Percentiles rank a stretch among this genome's conserved stretches.
These are phyloP conservation scores for Saposhnikovia divaricata DNA, from an alignment of 129 eudicot genomes.

Conservation along the genomic window DNA sequence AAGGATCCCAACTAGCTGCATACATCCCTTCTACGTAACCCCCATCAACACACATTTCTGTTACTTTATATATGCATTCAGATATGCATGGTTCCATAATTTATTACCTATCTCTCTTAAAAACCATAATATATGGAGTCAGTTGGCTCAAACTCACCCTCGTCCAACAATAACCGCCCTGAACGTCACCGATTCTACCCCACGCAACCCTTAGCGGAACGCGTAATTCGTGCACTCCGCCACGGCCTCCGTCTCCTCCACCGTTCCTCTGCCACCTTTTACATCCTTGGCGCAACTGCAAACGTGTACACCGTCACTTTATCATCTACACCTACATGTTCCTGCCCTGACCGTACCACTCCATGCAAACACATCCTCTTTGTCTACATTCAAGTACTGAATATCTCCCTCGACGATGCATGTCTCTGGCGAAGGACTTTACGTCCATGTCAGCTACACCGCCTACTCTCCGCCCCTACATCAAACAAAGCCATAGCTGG, in stretches of 20 bases:
- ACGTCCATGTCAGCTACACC: constrained; percentile 49
- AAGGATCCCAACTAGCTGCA: neutral
- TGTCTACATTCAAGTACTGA: constrained; percentile 60
- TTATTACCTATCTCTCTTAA: neutral
- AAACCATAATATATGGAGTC: constrained; percentile 21
- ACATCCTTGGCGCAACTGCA: constrained; percentile 76
- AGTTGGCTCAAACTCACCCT: constrained; percentile 30
- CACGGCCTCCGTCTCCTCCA: constrained; percentile 81
- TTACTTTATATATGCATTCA: no score
- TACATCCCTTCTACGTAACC: neutral
- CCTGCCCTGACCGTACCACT: constrained; percentile 80
- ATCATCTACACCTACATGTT: constrained; percentile 55
- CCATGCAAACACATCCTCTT: constrained; percentile 93
- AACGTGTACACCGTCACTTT: constrained; percentile 78
- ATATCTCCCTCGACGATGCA: constrained; percentile 52
- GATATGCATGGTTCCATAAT: no score
- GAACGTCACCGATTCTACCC: constrained; percentile 24
- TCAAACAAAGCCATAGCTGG: constrained; percentile 42
- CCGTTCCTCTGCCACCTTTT: constrained; percentile 62
- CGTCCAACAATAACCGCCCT: constrained; percentile 30
- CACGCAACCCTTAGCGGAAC: constrained; percentile 51
- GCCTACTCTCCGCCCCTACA: constrained; percentile 41
- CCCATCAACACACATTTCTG: neutral
- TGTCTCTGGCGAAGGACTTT: constrained; percentile 52
- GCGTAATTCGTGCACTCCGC: constrained; percentile 51